phyloP scores from a whole-genome alignment of 495 filamentous ascomycete genomes.

The Trichocladium antarcticum region DNA sequence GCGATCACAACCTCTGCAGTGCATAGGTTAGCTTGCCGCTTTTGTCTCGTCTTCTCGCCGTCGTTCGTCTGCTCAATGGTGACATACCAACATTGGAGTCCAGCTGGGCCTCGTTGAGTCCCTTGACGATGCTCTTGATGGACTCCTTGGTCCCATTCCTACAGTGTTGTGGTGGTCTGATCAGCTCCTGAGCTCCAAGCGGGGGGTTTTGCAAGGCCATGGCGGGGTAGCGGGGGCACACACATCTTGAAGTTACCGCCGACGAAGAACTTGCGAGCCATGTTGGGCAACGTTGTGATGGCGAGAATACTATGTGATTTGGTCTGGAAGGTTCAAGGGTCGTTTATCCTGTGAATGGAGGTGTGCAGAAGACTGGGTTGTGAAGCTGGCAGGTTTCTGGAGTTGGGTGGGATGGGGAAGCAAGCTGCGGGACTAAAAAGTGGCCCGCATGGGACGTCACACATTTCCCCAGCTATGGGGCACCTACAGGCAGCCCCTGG shows the following conservation, averaged over 20 bases:
- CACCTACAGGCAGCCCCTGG: no score
- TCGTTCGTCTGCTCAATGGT: not conserved
- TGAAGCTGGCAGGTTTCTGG: slow-evolving; percentile 3
- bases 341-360: not conserved
- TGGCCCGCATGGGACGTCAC: not conserved
- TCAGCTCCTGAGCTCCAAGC: slow-evolving; percentile 15
- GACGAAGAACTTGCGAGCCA: slow-evolving; percentile 97
- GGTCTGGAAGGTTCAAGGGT: not conserved
- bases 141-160: slow-evolving; percentile 88
- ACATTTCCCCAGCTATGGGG: no score
- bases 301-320: not conserved
- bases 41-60: not conserved
- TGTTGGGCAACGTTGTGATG: slow-evolving; percentile 34
- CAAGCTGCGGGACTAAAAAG: slow-evolving; percentile 6
- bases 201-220: slow-evolving; percentile 18
- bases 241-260: slow-evolving; percentile 99
- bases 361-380: not conserved
- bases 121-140: slow-evolving; percentile 76
- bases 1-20: slow-evolving; percentile 80
- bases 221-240: slow-evolving; percentile 28
- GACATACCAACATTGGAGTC: slow-evolving; percentile 55
- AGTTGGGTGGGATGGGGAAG: slow-evolving; percentile 1
- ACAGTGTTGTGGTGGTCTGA: slow-evolving; percentile 4
- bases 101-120: slow-evolving; percentile 69
- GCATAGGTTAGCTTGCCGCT: slow-evolving; percentile 7